Evolutionary conservation across 2,329 filamentous ascomycete genomes (phyloP), one percentile per base, ranked within the genome.

Genomic region (Nannizziopsis arthrosporioides): DNA sequence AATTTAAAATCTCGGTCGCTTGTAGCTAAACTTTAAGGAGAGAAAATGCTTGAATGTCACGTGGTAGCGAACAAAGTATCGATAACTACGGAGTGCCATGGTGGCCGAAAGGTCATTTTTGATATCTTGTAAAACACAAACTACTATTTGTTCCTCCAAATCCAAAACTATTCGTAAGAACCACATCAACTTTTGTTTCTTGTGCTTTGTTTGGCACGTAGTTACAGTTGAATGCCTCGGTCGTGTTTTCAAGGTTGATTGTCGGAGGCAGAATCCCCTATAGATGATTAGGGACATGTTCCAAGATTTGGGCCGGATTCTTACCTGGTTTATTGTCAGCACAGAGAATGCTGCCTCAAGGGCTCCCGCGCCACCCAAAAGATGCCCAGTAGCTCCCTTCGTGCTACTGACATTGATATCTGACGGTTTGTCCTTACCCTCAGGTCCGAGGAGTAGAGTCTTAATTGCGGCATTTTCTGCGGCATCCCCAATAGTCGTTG

Each of bases 91-190:
- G 12, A 37, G 6, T 14, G n/a, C n/a, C 35, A 15, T 11, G 14
- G 3, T 17, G 17, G n/a, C 35, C 7, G 2, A 9, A 17, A n/a
- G 3, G 17, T 37, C 35, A 37, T 14, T 14, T 37, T 32, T 9
- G 10, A 42, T 57, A 57, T 46, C 56, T 60, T 4, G 62, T 57
- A 58, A 96, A 90, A 45, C 88, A 88, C 34, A 98, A 70, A 47
- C 81, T 88, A 37, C 90, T 89, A 68, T 98, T 98, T 1, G 90
- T 96, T 12, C 92, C 92, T 9, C 92, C 92, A 69, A 98, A 98
- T 0, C 92, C 92, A 68, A 98, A 98, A 63, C 90, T 96, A 61
- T 98, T 98, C 2, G 86, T 92, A 50, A 98, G 59, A 4, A 85
- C 85, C 17, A 90, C 82, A 49, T 79, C 70, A 9, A 96, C 78